Evolutionary conservation across 352 stramenopile species (phyloP), one percentile per base, ranked within the genome.

Genomic region (Phytopythium litorale): DNA sequence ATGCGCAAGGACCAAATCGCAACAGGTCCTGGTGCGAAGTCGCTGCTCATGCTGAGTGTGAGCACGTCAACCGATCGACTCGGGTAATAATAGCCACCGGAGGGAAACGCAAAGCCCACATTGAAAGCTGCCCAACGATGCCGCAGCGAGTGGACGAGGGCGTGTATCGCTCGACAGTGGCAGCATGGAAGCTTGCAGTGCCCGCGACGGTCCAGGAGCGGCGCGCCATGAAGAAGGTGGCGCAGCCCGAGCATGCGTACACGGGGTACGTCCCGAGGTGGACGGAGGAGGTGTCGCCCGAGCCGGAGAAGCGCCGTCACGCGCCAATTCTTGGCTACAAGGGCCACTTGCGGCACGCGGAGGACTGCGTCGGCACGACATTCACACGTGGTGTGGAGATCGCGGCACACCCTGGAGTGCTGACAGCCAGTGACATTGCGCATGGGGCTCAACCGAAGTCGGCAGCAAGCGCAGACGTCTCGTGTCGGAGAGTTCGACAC

Each of bases 211-310:
- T 87, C 52, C 63, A 70, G 15, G 82, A 92, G 68, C 75, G 80
- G 3, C 78, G 82, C 16, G 28, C 65, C 38, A 89, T 92, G 79
- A 86, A 87, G 54, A 89, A 89, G 58, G 65, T 80, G 19, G 75
- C 82, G 30, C 79, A 76, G 62, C 78, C 82, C 1, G 82, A 92
- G 59, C 75, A 92, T 33, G 73, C 76, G 19, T 92, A 92, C 64
- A 92, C 82, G 0, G 80, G 82, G 46, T 87, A 66, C 16, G 67
- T 76, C 21, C 68, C 49, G 45, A 72, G 64, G 23, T 68, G 50
- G 21, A 50, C 63, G 15, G 57, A 43, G 28, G 61, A 69, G 6
- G 60, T 33, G 28, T 58, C 74, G 0, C 21, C 49, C 15, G 65
- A 68, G 4, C 63, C 56, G 2, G 73, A 72, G 55, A 64, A 67